phyloP scores from a whole-genome alignment of 2,329 filamentous ascomycete species.

The Paecilomyces variotii region DNA sequence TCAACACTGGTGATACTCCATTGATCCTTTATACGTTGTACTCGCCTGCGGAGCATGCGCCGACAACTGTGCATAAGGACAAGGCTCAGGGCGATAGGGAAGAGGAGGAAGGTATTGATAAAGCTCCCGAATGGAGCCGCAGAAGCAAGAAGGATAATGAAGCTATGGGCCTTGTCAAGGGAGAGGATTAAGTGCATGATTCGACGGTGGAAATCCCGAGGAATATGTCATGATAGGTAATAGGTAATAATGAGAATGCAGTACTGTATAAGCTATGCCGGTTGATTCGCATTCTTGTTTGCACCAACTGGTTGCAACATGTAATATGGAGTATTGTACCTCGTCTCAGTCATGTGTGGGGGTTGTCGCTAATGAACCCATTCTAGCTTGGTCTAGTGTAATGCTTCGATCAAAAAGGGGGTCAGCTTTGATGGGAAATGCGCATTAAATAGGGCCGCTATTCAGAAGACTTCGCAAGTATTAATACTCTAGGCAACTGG shows the following conservation, averaged over 20 bases:
- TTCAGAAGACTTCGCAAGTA: neutral
- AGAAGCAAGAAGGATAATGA: constrained; percentile 52
- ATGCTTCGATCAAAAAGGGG: neutral
- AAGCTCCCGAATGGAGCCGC: constrained; percentile 52
- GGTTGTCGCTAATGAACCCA: neutral
- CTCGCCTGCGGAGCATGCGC: constrained; percentile 54
- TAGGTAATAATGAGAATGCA: neutral
- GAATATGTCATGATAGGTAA: constrained; percentile 1
- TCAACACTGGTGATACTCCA: constrained; percentile 53
- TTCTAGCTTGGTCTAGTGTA: neutral
- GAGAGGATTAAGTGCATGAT: neutral
- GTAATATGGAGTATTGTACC: too few species aligned
- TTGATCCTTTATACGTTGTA: constrained; percentile 58
- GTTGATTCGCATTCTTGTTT: too few species aligned
- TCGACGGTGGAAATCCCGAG: neutral
- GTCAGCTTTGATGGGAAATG: neutral
- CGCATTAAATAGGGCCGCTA: neutral
- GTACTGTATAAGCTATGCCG: neutral
- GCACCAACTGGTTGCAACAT: too few species aligned
- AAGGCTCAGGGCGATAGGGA: constrained; percentile 57
- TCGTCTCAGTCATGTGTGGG: too few species aligned
- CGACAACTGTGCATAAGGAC: constrained; percentile 52
- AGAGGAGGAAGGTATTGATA: constrained; percentile 54
- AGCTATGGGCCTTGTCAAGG: constrained; percentile 47
- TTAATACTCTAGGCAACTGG: too few species aligned